Evolutionary conservation across 768 basidiomycete genomes (phyloP).

Genomic region (Lyophyllum shimeji): DNA sequence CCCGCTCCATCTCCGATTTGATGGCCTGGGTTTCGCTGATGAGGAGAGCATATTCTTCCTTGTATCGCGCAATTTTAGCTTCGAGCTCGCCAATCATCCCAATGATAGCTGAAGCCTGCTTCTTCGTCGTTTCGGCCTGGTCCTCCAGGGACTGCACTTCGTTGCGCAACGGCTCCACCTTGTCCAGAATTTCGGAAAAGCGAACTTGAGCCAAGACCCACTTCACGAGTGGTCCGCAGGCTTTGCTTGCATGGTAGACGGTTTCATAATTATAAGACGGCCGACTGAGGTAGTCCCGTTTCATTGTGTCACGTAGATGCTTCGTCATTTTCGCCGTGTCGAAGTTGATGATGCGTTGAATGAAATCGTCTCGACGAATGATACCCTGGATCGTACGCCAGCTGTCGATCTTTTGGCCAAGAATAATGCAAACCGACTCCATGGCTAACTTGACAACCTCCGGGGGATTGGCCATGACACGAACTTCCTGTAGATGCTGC

Average conservation of each 20-base stretch:
- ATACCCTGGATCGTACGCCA: slow-evolving; percentile 96
- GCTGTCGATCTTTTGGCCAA: slow-evolving; percentile 95
- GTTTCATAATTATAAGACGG: slow-evolving; percentile 94
- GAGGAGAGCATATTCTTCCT: slow-evolving; percentile 94
- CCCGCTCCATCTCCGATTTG: slow-evolving; percentile 96
- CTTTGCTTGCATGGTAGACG: slow-evolving; percentile 92
- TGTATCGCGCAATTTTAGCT: slow-evolving; percentile 88
- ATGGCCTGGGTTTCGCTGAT: slow-evolving; percentile 98
- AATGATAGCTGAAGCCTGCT: slow-evolving; percentile 87
- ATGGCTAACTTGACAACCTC: slow-evolving; percentile 97
- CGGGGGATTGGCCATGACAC: slow-evolving; percentile 97
- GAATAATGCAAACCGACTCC: slow-evolving; percentile 96
- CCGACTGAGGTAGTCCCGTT: slow-evolving; percentile 86
- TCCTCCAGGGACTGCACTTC: slow-evolving; percentile 92
- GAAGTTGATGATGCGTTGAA: slow-evolving; percentile 92
- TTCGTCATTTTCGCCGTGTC: slow-evolving; percentile 94
- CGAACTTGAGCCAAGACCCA: slow-evolving; percentile 97
- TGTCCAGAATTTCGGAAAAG: slow-evolving; percentile 96
- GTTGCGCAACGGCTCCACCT: slow-evolving; percentile 92
- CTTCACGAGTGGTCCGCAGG: slow-evolving; percentile 96
- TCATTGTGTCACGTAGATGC: slow-evolving; percentile 85
- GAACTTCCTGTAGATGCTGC: slow-evolving; percentile 94
- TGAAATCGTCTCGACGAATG: slow-evolving; percentile 96
- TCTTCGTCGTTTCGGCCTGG: slow-evolving; percentile 93
- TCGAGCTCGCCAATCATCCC: slow-evolving; percentile 93